Percentiles rank a stretch among this genome's conserved stretches.
phyloP scores from a whole-genome alignment of 202 grass and related monocot species.

The Panicum hallii region DNA sequence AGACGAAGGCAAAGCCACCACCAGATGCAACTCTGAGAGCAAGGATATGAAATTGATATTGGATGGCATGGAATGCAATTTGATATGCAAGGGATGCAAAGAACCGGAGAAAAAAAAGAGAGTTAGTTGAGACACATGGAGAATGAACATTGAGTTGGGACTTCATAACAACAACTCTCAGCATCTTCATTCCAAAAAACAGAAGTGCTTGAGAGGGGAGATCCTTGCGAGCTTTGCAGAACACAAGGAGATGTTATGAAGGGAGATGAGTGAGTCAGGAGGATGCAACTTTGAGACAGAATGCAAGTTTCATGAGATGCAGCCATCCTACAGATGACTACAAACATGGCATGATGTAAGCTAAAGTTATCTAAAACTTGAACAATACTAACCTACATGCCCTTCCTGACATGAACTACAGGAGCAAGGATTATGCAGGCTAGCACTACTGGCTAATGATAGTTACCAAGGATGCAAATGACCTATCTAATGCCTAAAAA shows the following conservation, averaged over 20 bases:
- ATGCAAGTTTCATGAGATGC: conserved; percentile 41
- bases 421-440: conserved; percentile 43
- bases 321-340: conserved; percentile 37
- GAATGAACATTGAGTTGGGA: not conserved
- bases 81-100: conserved; percentile 40
- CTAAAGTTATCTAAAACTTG: conserved; percentile 29
- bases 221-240: conserved; percentile 48
- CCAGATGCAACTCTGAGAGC: conserved; percentile 26
- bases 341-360: conserved; percentile 21
- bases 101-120: conserved; percentile 1
- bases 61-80: conserved; percentile 13
- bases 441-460: conserved; percentile 30
- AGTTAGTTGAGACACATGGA: conserved; percentile 30
- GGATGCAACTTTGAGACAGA: conserved; percentile 31
- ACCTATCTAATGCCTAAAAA: conserved; percentile 35
- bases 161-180: conserved; percentile 49
- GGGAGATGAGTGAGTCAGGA: conserved; percentile 26
- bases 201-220: conserved; percentile 60
- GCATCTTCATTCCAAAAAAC: conserved; percentile 79
- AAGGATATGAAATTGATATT: conserved; percentile 9
- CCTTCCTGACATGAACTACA: conserved; percentile 37
- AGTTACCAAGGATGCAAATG: conserved; percentile 36
- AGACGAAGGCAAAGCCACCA: not conserved
- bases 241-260: conserved; percentile 43
- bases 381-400: conserved; percentile 36